These are phyloP conservation scores for Leucosporidium scottii DNA, from an alignment of 768 basidiomycete species.

Conservation along the genomic window DNA sequence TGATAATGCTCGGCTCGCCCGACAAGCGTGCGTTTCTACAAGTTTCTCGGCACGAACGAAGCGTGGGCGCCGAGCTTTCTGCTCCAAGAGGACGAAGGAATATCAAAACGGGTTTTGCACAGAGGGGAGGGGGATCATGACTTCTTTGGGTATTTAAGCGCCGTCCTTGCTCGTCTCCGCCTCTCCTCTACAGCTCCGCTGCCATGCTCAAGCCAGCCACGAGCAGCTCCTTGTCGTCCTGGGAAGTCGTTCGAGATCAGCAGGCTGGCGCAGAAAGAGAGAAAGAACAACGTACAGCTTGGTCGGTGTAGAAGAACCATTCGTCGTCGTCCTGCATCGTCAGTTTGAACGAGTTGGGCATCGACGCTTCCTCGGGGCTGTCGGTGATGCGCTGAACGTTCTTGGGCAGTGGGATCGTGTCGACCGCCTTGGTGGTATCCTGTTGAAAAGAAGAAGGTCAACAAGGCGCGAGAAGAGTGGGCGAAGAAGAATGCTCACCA, in stretches of 20 bases:
- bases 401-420: neutral
- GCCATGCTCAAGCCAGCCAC: slow-evolving; percentile 11
- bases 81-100: too few relatives aligned
- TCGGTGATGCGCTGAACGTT: neutral
- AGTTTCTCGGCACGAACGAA: too few relatives aligned
- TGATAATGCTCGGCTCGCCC: too few relatives aligned
- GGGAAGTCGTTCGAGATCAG: neutral
- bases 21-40: too few relatives aligned
- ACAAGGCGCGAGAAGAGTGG: neutral
- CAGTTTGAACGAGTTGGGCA: slow-evolving; percentile 28
- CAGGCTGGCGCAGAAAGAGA: neutral
- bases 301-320: slow-evolving; percentile 14
- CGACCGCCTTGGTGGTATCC: slow-evolving; percentile 10
- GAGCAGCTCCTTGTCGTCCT: slow-evolving; percentile 19
- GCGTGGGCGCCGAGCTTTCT: too few relatives aligned
- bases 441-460: neutral
- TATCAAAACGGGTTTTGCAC: too few relatives aligned
- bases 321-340: slow-evolving; percentile 6
- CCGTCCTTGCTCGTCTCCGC: too few relatives aligned
- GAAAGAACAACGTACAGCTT: neutral
- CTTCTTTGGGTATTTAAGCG: too few relatives aligned
- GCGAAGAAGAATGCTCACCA: neutral
- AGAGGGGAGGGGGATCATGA: too few relatives aligned
- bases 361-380: slow-evolving; percentile 16
- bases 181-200: neutral